phyloP scores from a whole-genome alignment of 1,284 basidiomycete species.

The Caloboletus firmus region DNA sequence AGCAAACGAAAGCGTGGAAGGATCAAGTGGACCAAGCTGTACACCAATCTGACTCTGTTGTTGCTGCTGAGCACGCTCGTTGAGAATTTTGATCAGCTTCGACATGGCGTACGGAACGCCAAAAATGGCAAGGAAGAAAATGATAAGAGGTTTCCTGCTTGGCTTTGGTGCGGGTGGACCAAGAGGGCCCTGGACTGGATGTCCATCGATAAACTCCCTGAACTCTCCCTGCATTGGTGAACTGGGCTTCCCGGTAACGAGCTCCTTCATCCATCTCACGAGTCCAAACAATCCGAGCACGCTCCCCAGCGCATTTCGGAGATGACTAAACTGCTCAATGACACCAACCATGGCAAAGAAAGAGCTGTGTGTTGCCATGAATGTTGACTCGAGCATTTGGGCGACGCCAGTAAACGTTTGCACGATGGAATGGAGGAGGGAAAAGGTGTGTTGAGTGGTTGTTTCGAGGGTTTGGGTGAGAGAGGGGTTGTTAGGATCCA shows the following conservation, averaged over 20 bases:
- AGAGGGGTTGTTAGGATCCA: constrained; percentile 55
- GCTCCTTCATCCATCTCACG: constrained; percentile 76
- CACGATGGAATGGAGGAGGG: constrained; percentile 91
- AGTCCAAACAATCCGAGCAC: constrained; percentile 92
- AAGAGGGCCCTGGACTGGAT: constrained; percentile 56
- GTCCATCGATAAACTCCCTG: constrained; percentile 65
- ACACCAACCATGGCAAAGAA: constrained; percentile 99
- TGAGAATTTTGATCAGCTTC: constrained; percentile 81
- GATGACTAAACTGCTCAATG: constrained; percentile 90
- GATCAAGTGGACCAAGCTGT: constrained; percentile 64
- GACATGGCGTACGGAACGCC: constrained; percentile 96
- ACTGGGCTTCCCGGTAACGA: constrained; percentile 52
- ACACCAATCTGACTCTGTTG: constrained; percentile 36
- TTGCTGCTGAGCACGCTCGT: constrained; percentile 58
- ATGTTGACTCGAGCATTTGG: constrained; percentile 97
- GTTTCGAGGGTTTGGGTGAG: constrained; percentile 87
- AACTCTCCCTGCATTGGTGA: constrained; percentile 58
- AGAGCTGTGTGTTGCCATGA: constrained; percentile 97
- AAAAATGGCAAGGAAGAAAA: constrained; percentile 95
- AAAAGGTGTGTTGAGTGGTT: constrained; percentile 91
- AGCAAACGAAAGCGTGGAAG: constrained; percentile 82
- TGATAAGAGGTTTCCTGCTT: constrained; percentile 86
- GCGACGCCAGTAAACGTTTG: constrained; percentile 95
- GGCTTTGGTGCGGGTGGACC: constrained; percentile 53
- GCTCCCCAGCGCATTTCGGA: constrained; percentile 91